Base-by-base conservation (phyloP, 2,329 filamentous ascomycete genomes). In the Calonectria multiphialidica region DNA sequence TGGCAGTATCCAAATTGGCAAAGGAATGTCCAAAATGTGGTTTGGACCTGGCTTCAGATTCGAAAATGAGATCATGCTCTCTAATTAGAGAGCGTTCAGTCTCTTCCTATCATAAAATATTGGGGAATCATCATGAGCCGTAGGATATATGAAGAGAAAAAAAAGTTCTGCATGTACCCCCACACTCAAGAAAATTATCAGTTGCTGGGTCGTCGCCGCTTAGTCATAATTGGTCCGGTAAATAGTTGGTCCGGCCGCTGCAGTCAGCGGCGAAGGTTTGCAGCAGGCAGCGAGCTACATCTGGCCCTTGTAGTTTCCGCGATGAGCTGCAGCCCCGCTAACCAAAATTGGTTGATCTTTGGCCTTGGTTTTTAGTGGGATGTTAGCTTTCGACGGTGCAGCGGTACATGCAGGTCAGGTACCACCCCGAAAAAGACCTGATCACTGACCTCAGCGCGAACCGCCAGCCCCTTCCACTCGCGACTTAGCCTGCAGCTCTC, bases 91-190 rank as follows among this genome's bases (percentile, higher is more conserved):
- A 88, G 86, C 87, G 85, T 89, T 92, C 89, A 91, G 86, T 88
- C 90, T 92, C 90, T 92, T 92, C 90, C 90, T 92, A 92, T 92
- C 88, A 90, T 90, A 83, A 83, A 80, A 85, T 87, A 86, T 85
- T 85, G 82, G 82, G 82, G 84, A 88, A 90, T 92, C 90, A 92
- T 92, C 90, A 92, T 82, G 70, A 91, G 89, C 90, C 86, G 82
- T 82, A 75, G 75, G 81, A 82, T 80, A 77, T 72, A 80, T 81
- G 75, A 80, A 80, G 76, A 78, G 75, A 78, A 74, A 77, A 76
- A 73, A 80, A 75, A 64, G 63, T 57, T 73, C 77, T 72, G n/a
- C 68, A 61, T 61, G 71, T 33, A 44, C 62, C 59, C 72, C 63
- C 71, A 68, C 73, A 55, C 63, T 30, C 49, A 68, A 70, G 45